Conservation (phyloP, 352 stramenopile species). For the Phytophthora vignae region DNA sequence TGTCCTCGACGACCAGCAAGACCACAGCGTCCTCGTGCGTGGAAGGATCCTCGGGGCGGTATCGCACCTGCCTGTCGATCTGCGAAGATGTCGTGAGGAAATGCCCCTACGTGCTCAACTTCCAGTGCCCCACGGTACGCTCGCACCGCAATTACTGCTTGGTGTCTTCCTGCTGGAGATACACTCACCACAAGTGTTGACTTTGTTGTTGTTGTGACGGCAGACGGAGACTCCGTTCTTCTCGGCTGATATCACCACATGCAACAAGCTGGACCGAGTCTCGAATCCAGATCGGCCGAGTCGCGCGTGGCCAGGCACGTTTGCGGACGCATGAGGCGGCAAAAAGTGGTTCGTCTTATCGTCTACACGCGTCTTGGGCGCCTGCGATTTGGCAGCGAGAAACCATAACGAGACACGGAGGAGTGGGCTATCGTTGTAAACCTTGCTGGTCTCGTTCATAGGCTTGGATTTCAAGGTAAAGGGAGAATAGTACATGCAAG, state of each 20-base stretch:
- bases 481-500: constrained; percentile 92
- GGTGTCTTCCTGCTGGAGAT: neutral
- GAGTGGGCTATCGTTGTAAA: constrained; percentile 37
- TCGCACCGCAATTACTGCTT: neutral
- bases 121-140: constrained; percentile 77
- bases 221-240: constrained; percentile 82
- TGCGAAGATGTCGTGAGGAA: constrained; percentile 89
- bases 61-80: constrained; percentile 79
- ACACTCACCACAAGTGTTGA: neutral
- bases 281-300: constrained; percentile 72
- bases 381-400: constrained; percentile 14
- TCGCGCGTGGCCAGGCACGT: constrained; percentile 77
- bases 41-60: constrained; percentile 54
- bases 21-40: constrained; percentile 32
- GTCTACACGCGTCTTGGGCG: neutral
- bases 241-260: constrained; percentile 68
- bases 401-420: constrained; percentile 14
- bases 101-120: constrained; percentile 87
- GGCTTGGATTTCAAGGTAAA: constrained; percentile 84
- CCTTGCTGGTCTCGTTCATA: constrained; percentile 58
- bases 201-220: constrained; percentile 1
- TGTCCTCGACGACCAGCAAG: constrained; percentile 12
- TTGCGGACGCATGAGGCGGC: constrained; percentile 55
- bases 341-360: neutral
- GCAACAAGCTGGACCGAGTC: constrained; percentile 81